Evolutionary conservation across 2,329 filamentous ascomycete species (phyloP), one percentile per base, ranked within the genome.

Genomic region (Penicillium hesseltinei): DNA sequence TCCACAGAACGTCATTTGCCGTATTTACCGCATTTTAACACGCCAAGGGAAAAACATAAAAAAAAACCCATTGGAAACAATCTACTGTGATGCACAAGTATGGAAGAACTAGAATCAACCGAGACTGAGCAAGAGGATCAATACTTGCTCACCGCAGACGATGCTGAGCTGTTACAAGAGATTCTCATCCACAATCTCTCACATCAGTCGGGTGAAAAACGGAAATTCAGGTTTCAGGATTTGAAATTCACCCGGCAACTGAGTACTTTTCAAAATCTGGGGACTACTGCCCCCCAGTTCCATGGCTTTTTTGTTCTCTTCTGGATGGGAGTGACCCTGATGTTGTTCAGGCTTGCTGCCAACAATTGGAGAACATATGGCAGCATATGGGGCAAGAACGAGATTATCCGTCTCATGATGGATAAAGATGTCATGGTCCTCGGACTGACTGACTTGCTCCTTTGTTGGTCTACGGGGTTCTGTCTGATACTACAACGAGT

Each of bases 251-350:
- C 88, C 0, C 80, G 84, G 25, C 86, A 88, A 59, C 89, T 91
- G 66, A 89, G 88, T 6, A 82, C 87, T 0, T 92, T 92, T 70
- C 85, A 89, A 62, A 92, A 91, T 67, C 80, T 82, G 5, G 76
- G 77, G 1, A 83, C 84, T 2, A 81, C 83, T 4, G 85, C 87
- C 47, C 90, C 86, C 42, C 86, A 87, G 0, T 92, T 92, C 66
- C 85, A 89, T 69, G 90, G 90, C 31, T 92, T 92, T 76, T 92
- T 90, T 67, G 89, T 87, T 0, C 77, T 93, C 0, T 91, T 91
- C 71, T 92, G 90, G 70, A 55, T 66, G 5, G 81, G 82, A 9
- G 85, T 91, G 60, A 81, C 82, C 7, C 71, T 92, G 43, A 81
- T 88, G 64, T 82, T 91, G 57, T 67, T 88, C 35, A 86, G 86